phyloP scores from a whole-genome alignment of 768 basidiomycete genomes.

The Collybia mongolica region DNA sequence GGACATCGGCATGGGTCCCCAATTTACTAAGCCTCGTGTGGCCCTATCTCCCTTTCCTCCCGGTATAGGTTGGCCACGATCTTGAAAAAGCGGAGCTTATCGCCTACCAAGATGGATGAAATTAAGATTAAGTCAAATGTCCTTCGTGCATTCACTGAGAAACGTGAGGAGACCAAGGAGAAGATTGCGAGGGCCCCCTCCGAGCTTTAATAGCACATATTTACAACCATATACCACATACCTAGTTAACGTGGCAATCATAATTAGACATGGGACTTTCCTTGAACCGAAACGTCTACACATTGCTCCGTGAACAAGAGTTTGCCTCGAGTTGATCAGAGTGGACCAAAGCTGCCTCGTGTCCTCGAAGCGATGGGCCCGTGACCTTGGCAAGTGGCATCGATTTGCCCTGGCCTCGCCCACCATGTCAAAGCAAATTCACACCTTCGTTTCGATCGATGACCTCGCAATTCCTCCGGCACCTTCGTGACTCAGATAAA shows the following conservation, averaged over 20 bases:
- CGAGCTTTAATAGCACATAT: constrained; percentile 39
- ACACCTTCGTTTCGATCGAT: constrained; percentile 4
- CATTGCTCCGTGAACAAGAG: constrained; percentile 9
- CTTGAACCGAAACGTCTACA: constrained; percentile 6
- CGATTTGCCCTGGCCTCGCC: constrained; percentile 12
- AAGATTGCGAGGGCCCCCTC: constrained; percentile 34
- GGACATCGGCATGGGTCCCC: constrained; percentile 11
- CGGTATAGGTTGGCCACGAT: constrained; percentile 66
- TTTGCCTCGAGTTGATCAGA: constrained; percentile 24
- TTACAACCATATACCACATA: background rate
- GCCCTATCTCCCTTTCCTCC: constrained; percentile 14
- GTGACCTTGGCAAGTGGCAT: constrained; percentile 23
- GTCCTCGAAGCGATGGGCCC: constrained; percentile 22
- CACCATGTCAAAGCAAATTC: constrained; percentile 4
- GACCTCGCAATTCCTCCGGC: background rate
- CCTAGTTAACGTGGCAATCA: background rate
- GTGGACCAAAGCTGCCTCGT: background rate
- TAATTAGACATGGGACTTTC: constrained; percentile 1
- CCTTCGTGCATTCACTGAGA: constrained; percentile 57
- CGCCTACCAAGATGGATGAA: constrained; percentile 84
- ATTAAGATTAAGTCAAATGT: constrained; percentile 92
- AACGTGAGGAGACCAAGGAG: constrained; percentile 34
- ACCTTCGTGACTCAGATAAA: constrained; percentile 9
- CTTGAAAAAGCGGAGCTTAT: constrained; percentile 74
- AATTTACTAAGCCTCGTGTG: background rate